phyloP scores from a whole-genome alignment of 345 rosid species.

The Populus deltoides region DNA sequence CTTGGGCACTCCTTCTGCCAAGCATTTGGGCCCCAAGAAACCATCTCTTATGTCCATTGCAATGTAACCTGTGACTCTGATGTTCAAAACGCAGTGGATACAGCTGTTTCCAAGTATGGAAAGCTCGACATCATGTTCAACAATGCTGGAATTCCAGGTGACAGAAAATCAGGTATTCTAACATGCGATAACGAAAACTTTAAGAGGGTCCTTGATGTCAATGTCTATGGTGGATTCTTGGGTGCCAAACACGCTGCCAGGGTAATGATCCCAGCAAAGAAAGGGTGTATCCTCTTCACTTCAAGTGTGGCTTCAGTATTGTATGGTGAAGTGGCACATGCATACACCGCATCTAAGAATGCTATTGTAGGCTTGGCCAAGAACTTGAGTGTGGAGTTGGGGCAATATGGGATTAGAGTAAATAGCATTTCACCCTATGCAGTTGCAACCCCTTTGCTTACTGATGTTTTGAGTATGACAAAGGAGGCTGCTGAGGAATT shows the following conservation, averaged over 20 bases:
- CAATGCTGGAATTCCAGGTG: conserved; percentile 24
- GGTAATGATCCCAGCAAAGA: conserved; percentile 21
- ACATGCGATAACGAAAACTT: conserved; percentile 1
- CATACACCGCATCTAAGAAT: conserved; percentile 21
- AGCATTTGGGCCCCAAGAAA: conserved; percentile 1
- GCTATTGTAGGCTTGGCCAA: conserved; percentile 14
- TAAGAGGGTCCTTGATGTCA: conserved; percentile 16
- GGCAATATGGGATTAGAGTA: conserved; percentile 25
- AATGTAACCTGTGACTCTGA: conserved; percentile 26
- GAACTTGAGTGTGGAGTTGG: conserved; percentile 18
- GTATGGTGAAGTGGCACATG: background rate
- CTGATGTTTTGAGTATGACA: background rate
- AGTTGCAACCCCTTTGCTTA: background rate
- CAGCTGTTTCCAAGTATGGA: conserved; percentile 23
- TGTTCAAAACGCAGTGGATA: conserved; percentile 19
- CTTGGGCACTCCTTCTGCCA: conserved; percentile 2
- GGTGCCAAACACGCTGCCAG: conserved; percentile 38
- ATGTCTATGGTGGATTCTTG: conserved; percentile 17
- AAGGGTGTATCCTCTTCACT: conserved; percentile 29
- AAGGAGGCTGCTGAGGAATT: background rate
- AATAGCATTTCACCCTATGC: conserved; percentile 21
- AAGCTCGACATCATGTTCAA: conserved; percentile 36
- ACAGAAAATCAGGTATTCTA: background rate
- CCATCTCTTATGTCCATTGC: conserved; percentile 21
- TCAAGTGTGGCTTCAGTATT: conserved; percentile 5